Conservation (phyloP, 2,329 filamentous ascomycete species). For the Xylariaceae sp. region DNA sequence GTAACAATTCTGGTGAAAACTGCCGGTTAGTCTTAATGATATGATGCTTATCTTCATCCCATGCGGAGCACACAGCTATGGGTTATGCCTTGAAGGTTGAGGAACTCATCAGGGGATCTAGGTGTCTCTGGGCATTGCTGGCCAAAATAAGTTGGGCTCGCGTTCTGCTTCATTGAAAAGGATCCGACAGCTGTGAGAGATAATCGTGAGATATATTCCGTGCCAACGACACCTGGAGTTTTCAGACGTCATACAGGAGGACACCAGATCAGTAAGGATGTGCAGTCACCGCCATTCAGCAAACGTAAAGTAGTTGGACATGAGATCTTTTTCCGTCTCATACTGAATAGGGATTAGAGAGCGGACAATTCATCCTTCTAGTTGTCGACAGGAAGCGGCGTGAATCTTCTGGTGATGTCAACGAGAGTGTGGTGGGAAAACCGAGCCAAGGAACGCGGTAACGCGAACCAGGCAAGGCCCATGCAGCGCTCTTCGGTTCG, state of each 20-base stretch:
- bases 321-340: constrained; percentile 7
- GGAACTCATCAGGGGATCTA: not conserved
- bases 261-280: too few species aligned
- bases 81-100: not conserved
- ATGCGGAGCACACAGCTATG: constrained; percentile 8
- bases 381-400: not conserved
- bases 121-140: not conserved
- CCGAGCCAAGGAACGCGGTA: constrained; percentile 8
- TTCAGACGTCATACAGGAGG: too few species aligned
- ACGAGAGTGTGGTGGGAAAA: not conserved
- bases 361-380: not conserved
- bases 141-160: constrained; percentile 1
- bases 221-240: too few species aligned
- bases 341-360: constrained; percentile 8
- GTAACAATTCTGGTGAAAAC: constrained; percentile 3
- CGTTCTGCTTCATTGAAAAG: constrained; percentile 5
- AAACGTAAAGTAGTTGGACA: not conserved
- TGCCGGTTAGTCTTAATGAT: constrained; percentile 2
- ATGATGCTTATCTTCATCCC: constrained; percentile 7
- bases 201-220: too few species aligned
- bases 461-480: constrained; percentile 2
- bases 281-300: constrained; percentile 1
- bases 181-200: too few species aligned
- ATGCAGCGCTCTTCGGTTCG: constrained; percentile 16
- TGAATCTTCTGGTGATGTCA: constrained; percentile 8